phyloP scores from a whole-genome alignment of 2,329 filamentous ascomycete genomes.

The Beauveria caledonica region DNA sequence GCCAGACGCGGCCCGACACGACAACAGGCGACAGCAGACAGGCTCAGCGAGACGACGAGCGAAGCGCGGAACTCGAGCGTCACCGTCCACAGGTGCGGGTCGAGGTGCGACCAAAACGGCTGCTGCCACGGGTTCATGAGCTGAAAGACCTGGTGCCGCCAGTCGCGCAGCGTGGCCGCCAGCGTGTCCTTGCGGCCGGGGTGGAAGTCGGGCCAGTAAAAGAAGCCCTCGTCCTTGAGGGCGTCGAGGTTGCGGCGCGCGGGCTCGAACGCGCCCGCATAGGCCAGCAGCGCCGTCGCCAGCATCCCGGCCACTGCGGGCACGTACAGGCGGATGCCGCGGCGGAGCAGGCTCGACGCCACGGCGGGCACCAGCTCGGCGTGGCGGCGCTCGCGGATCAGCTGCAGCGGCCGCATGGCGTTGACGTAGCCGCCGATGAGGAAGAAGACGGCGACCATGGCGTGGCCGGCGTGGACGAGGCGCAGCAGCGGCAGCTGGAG shows the following conservation, averaged over 20 bases:
- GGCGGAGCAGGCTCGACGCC: background rate
- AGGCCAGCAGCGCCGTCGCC: background rate
- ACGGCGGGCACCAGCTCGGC: conserved; percentile 1
- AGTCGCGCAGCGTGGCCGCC: background rate
- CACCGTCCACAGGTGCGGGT: conserved; percentile 11
- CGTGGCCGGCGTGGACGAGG: conserved; percentile 9
- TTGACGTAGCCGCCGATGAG: conserved; percentile 13
- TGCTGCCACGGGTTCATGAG: background rate
- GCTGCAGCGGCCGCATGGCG: background rate
- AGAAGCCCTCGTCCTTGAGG: background rate
- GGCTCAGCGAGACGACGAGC: background rate
- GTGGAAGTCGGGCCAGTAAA: conserved; percentile 6
- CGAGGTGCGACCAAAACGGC: conserved; percentile 3
- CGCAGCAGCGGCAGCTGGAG: conserved; percentile 11
- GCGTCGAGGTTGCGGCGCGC: background rate
- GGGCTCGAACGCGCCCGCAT: background rate
- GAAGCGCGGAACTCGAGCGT: conserved; percentile 8
- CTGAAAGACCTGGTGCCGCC: background rate
- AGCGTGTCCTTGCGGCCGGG: background rate
- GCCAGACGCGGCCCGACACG: background rate
- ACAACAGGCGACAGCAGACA: background rate
- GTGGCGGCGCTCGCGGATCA: background rate
- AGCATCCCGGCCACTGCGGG: conserved; percentile 1
- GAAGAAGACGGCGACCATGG: conserved; percentile 14
- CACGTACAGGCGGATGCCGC: background rate